Evolutionary conservation across 176 grass and related monocot species (phyloP), one percentile per base, ranked within the genome.

Genomic region (Bothriochloa decipiens): DNA sequence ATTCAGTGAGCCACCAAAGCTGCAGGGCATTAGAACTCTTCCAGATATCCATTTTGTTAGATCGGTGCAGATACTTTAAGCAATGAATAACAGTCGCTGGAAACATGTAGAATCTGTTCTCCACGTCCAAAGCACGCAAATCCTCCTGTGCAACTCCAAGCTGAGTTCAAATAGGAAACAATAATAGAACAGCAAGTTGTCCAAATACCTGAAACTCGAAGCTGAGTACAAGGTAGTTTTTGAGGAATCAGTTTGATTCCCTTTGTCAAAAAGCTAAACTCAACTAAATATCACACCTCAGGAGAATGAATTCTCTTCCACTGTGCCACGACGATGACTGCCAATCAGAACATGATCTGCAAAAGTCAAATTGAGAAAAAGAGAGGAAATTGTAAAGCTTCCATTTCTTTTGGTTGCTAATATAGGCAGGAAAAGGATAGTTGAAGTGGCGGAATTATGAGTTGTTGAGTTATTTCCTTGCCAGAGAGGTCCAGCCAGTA

Each of bases 401-500:
- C 70, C 36, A 65, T 87, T 87, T 84, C 76, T 84, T 84, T 69
- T 65, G 70, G 69, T 84, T 80, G 63, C 76, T 84, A 37, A 74
- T 71, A 84, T 52, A 45, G 70, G 70, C 68, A 75, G 81, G 52
- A 76, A 91, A 87, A 91, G 85, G 61, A 62, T 76, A 84, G 89
- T 45, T 7, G 39, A 83, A 83, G 84, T 64, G 69, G 39, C 47
- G 40, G 60, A 63, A 80, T 90, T 90, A 74, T 83, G 80, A 87
- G 81, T 68, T 77, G 65, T 49, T 67, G 62, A 8, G 84, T 84
- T 88, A 86, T 87, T 84, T 85, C 78, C 45, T 82, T 87, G 92
- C 77, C 77, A 94, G 90, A 90, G 83, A 78, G 84, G 77, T 94
- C 84, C 92, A 94, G 86, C 92, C 65, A 87, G 85, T 82, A 85